Evolutionary conservation across 2,329 filamentous ascomycete species (phyloP), one percentile per base, ranked within the genome.

Genomic region (Elsinoe perseae): DNA sequence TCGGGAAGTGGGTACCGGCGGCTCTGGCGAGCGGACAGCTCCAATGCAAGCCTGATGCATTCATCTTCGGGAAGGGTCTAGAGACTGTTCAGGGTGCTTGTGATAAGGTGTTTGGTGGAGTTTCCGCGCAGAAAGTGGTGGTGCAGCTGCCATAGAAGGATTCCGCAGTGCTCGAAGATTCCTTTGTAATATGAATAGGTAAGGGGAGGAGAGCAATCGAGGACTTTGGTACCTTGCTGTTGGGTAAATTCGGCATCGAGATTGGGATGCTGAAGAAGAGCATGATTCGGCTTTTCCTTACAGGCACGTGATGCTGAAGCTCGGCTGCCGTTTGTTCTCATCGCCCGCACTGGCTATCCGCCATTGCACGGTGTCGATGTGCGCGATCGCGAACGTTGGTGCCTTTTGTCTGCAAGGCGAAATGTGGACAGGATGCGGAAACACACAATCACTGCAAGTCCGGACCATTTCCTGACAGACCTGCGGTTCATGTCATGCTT

Each of bases 11-110:
- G 28, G 18, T 73, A 46, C 64, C 67, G 0, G 40, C 59, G 7
- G 74, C 72, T 1, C 56, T 76, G 56, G 67, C 63, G 18, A 58
- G 64, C 14, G 68, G 68, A 0, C 63, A 61, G 52, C 66, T 69
- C 57, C 59, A 64, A 57, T 58, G 64, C 40, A 64, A 68, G 10
- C 69, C 60, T 20, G 55, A 57, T 14, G 36, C 63, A 9, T 54
- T 62, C 42, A 59, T 66, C 4, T 54, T 60, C 16, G 64, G 61
- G 0, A 57, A 61, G 43, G 64, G 64, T 0, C 53, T 66, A 18
- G 62, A 64, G 27, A 50, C 32, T 3, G 18, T 64, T 3, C 63
- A 66, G 46, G 57, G 56, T 8, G 64, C 59, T 18, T 38, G 59
- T 4, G 60, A 62, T 30, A 30, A 42, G 7, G 32, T 56, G 20